A percentile compares a stretch with the other conserved stretches of the same genome.
Conservation (phyloP, 331 rosid species). For the Acacia concinna region DNA sequence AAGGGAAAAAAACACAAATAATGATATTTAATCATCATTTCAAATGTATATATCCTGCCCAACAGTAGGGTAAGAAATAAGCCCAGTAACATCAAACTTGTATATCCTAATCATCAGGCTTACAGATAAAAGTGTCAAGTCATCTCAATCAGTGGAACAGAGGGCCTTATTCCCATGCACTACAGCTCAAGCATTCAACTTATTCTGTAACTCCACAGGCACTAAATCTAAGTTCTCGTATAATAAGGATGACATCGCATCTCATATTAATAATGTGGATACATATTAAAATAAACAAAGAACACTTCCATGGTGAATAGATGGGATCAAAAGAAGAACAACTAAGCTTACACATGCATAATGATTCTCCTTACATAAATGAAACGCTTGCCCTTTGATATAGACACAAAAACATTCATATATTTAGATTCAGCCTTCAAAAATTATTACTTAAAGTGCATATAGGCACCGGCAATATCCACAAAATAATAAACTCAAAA, state of each 20-base stretch:
- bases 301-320: background rate
- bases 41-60: background rate
- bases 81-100: background rate
- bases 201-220: background rate
- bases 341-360: background rate
- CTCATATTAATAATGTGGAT: background rate
- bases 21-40: background rate
- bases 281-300: background rate
- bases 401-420: background rate
- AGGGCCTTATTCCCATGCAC: background rate
- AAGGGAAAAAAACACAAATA: background rate
- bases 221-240: background rate
- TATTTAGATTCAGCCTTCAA: background rate
- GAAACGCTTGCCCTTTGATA: background rate
- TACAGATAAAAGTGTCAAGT: background rate
- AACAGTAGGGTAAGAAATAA: background rate
- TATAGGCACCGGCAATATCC: background rate
- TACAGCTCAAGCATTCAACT: background rate
- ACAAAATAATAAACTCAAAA: background rate
- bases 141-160: background rate
- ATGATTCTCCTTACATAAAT: background rate
- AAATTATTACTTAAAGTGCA: background rate
- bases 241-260: background rate
- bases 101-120: background rate
- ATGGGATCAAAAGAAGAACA: background rate